Conservation (phyloP, 176 grass and related monocot genomes). For the Eleusine coracana region DNA sequence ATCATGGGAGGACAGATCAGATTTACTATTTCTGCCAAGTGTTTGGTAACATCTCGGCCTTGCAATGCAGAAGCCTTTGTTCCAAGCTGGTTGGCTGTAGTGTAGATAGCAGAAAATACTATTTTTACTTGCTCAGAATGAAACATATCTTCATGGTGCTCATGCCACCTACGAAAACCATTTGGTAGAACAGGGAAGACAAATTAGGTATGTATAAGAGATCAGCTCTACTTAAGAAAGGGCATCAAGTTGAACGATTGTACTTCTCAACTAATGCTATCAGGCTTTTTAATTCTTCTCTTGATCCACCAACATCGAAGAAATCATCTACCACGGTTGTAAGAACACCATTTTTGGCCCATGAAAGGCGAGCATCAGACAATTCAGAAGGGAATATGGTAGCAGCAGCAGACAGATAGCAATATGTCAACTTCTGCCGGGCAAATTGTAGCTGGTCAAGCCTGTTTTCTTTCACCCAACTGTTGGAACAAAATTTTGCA, state of each 20-base stretch:
- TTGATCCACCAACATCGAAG: conserved; percentile 78
- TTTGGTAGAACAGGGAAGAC: background rate
- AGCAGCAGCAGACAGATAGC: conserved; percentile 70
- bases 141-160: conserved; percentile 47
- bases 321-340: conserved; percentile 74
- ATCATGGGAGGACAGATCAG: background rate
- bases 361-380: conserved; percentile 67
- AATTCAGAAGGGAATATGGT: conserved; percentile 63
- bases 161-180: conserved; percentile 62
- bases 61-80: conserved; percentile 59
- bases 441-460: conserved; percentile 77
- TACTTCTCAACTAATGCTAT: conserved; percentile 68
- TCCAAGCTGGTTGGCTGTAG: conserved; percentile 65
- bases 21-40: conserved; percentile 70
- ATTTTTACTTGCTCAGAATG: conserved; percentile 72
- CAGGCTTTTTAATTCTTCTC: conserved; percentile 69
- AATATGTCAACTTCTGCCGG: conserved; percentile 65
- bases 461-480: conserved; percentile 64
- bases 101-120: conserved; percentile 61
- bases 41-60: conserved; percentile 47
- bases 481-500: conserved; percentile 16
- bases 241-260: background rate
- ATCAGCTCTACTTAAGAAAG: background rate
- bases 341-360: conserved; percentile 71
- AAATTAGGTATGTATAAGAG: background rate